A percentile compares a stretch with the other conserved stretches of the same genome.
Evolutionary conservation across 306 rosid genomes (phyloP).

Genomic region (Arachis stenosperma): DNA sequence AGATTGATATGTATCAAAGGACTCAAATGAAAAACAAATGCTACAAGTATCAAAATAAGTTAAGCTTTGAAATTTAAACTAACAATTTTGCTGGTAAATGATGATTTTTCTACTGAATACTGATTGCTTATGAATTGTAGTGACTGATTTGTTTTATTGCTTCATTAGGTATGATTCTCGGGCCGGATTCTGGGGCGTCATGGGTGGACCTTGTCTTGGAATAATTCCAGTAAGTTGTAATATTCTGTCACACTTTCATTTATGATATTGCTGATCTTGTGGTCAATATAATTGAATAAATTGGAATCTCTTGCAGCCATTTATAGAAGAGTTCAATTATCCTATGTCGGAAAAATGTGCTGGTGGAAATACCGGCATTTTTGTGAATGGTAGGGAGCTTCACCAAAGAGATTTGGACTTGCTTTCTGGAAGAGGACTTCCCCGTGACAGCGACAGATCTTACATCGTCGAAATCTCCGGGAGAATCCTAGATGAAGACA

Average conservation of each 20-base stretch:
- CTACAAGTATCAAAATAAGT: conserved; percentile 1
- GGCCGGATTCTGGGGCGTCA: conserved; percentile 98
- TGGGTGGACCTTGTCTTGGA: conserved; percentile 94
- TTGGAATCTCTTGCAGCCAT: conserved; percentile 71
- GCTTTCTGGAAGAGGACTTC: conserved; percentile 85
- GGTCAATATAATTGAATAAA: conserved; percentile 28
- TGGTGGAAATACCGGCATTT: conserved; percentile 73
- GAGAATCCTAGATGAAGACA: conserved; percentile 78
- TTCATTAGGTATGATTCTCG: conserved; percentile 78
- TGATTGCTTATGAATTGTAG: conserved; percentile 13
- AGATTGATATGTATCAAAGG: neutral
- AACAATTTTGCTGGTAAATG: neutral
- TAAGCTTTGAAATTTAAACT: conserved; percentile 24
- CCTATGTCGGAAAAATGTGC: conserved; percentile 85
- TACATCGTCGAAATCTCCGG: conserved; percentile 86
- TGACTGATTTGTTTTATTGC: conserved; percentile 35
- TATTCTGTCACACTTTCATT: conserved; percentile 9
- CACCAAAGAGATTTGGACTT: conserved; percentile 81
- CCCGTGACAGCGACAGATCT: conserved; percentile 64
- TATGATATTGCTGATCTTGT: conserved; percentile 19
- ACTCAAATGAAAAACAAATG: neutral
- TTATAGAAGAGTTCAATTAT: conserved; percentile 80
- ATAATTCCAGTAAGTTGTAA: conserved; percentile 76
- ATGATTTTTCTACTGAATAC: neutral
- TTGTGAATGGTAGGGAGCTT: conserved; percentile 93